phyloP scores from a whole-genome alignment of 805 yeast species.

The Candida methanosorbosa region DNA sequence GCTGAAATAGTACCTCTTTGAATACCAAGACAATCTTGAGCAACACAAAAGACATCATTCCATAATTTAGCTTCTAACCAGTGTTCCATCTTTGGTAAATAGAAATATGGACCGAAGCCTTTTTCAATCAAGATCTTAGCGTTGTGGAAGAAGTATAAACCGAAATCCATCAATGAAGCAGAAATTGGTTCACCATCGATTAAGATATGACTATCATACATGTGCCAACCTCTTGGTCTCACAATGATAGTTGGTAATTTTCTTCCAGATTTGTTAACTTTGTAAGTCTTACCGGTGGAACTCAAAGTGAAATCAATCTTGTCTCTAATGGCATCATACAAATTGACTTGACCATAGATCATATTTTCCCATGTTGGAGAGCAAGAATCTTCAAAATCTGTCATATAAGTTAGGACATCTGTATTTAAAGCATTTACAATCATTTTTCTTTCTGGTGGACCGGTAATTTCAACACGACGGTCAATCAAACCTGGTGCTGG shows the following conservation, averaged over 20 bases:
- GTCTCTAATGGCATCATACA: conserved; percentile 68
- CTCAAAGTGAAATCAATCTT: conserved; percentile 42
- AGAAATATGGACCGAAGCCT: conserved; percentile 77
- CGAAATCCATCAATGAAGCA: conserved; percentile 75
- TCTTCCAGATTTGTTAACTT: conserved; percentile 35
- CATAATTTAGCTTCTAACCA: conserved; percentile 75
- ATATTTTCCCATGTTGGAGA: conserved; percentile 79
- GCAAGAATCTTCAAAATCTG: conserved; percentile 79
- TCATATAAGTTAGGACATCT: conserved; percentile 74
- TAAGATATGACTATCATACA: conserved; percentile 62
- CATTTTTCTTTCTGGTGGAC: conserved; percentile 82
- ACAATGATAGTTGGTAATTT: conserved; percentile 73
- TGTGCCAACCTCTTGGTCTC: conserved; percentile 87
- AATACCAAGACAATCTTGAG: conserved; percentile 63
- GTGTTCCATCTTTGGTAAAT: conserved; percentile 82
- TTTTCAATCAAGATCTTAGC: conserved; percentile 51
- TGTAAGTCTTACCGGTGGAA: conserved; percentile 29
- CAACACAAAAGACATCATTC: conserved; percentile 71
- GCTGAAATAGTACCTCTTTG: conserved; percentile 76
- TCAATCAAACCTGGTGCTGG: conserved; percentile 66
- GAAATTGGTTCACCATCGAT: conserved; percentile 72
- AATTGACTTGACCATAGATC: conserved; percentile 73
- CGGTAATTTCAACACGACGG: conserved; percentile 77
- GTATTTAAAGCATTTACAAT: conserved; percentile 75
- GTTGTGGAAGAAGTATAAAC: conserved; percentile 68